Conservation (phyloP, 176 grass and related monocot genomes). For the Phyllostachys edulis region DNA sequence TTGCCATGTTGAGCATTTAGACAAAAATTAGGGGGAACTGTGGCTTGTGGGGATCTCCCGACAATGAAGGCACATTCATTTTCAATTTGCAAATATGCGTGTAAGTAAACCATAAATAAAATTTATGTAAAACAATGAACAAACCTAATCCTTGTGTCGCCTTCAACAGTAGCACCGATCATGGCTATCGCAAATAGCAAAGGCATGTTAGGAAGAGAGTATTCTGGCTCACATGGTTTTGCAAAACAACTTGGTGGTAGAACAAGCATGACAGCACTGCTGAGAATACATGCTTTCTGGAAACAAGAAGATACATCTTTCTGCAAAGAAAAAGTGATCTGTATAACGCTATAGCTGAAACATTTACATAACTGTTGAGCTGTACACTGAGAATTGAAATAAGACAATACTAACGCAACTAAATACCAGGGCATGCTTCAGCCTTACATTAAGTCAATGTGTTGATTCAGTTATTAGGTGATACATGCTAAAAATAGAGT, state of each 20-base stretch:
- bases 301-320: slow-evolving; percentile 41
- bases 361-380: background rate
- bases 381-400: background rate
- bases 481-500: slow-evolving; percentile 26
- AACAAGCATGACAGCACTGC: slow-evolving; percentile 44
- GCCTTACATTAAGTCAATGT: slow-evolving; percentile 7
- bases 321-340: slow-evolving; percentile 37
- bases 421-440: background rate
- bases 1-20: background rate
- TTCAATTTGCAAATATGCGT: background rate
- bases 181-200: slow-evolving; percentile 88
- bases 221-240: slow-evolving; percentile 68
- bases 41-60: background rate
- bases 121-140: slow-evolving; percentile 29
- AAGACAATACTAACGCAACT: background rate
- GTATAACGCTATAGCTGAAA: slow-evolving; percentile 18
- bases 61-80: background rate
- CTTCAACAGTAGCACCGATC: slow-evolving; percentile 96
- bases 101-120: background rate
- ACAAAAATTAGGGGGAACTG: background rate
- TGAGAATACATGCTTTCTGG: slow-evolving; percentile 43
- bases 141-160: slow-evolving; percentile 89
- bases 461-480: background rate
- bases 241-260: slow-evolving; percentile 63
- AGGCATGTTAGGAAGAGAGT: slow-evolving; percentile 87